Percentiles rank a stretch among this genome's conserved stretches.
Conservation (phyloP, 2,329 filamentous ascomycete genomes). For the Neophaeococcomyces mojaviensis region DNA sequence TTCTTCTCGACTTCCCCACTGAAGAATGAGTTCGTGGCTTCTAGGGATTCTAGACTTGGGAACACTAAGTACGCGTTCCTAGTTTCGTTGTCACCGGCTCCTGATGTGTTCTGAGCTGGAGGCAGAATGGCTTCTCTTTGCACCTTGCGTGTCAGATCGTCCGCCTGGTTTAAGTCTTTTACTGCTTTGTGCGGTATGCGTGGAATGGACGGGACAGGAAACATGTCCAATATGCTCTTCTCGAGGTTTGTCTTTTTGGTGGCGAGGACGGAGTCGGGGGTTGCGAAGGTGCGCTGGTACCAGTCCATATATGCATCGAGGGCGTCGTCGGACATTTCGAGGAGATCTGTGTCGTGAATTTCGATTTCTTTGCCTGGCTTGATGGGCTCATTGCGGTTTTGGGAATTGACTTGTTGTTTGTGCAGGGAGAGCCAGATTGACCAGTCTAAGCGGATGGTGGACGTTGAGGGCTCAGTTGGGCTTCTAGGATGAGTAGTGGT, state of each 20-base stretch:
- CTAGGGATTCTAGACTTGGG: background rate
- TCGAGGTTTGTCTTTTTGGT: conserved; percentile 20
- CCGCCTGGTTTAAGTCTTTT: conserved; percentile 38
- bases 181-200: conserved; percentile 26
- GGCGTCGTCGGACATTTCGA: conserved; percentile 52
- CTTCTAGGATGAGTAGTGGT: background rate
- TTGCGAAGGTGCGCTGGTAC: conserved; percentile 61
- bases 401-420: background rate
- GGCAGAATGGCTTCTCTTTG: conserved; percentile 30
- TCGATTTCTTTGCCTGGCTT: conserved; percentile 42
- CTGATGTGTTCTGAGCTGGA: conserved; percentile 29
- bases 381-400: background rate
- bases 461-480: background rate
- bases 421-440: conserved; percentile 49
- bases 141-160: conserved; percentile 24
- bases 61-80: background rate
- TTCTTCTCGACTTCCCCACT: conserved; percentile 38
- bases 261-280: conserved; percentile 34
- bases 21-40: conserved; percentile 45
- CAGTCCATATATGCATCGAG: conserved; percentile 73
- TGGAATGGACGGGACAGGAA: conserved; percentile 14
- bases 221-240: conserved; percentile 26
- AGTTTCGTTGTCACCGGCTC: too few species aligned
- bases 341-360: conserved; percentile 56
- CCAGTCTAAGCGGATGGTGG: conserved; percentile 73